Conservation (phyloP, 345 rosid genomes). For the Pelargonium nanum region DNA sequence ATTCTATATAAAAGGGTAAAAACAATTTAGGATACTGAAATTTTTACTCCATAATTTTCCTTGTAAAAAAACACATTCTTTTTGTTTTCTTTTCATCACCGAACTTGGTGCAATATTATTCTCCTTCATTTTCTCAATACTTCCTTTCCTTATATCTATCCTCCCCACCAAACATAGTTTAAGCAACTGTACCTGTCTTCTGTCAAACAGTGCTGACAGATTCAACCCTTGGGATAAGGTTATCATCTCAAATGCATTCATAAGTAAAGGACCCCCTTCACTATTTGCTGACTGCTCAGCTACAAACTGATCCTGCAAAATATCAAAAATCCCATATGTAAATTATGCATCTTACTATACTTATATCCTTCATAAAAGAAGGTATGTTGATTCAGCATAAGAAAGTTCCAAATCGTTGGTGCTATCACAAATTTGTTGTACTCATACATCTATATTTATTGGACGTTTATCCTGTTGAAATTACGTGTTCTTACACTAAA, state of each 20-base stretch:
- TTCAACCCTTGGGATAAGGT: conserved; percentile 87
- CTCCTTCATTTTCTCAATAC: background rate
- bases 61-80: background rate
- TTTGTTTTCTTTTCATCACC: background rate
- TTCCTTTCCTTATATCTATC: background rate
- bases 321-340: background rate
- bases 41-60: background rate
- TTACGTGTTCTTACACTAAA: too few species aligned
- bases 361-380: background rate
- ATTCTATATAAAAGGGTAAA: too few species aligned
- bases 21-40: too few species aligned
- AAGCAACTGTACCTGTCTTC: conserved; percentile 48
- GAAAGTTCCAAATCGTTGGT: too few species aligned
- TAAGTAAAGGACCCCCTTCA: conserved; percentile 50
- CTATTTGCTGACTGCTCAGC: conserved; percentile 35
- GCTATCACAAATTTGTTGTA: too few species aligned
- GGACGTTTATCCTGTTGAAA: too few species aligned
- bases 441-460: too few species aligned
- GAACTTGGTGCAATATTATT: background rate
- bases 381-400: too few species aligned
- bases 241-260: conserved; percentile 98
- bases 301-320: conserved; percentile 47
- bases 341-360: background rate
- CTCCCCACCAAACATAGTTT: background rate
- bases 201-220: conserved; percentile 74